Base-by-base conservation (phyloP, 2,329 filamentous ascomycete species). In the Ophiostoma perfectum region DNA sequence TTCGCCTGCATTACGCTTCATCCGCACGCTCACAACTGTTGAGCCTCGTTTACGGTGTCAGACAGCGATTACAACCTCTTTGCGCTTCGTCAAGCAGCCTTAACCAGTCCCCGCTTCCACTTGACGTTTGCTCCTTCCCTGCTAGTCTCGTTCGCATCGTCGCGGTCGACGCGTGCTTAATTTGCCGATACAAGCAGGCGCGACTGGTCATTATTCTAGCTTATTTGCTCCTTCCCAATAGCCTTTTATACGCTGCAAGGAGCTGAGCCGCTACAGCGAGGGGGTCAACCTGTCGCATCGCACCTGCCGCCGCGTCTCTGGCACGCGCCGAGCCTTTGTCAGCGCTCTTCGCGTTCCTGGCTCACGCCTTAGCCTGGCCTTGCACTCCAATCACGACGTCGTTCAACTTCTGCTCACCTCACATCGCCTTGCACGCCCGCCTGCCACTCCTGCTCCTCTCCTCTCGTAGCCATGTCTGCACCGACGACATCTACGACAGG, bases 241-340 rank as follows among this genome's bases (percentile, higher is more conserved):
- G 27, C 27, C 27, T 27, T 44, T 27, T 27, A 27, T 2, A 27
- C 49, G 7, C 18, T 27, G 49, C 49, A 4, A 27, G 18, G 27
- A 55, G n/a, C 7, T 27, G 27, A 27, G 27, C 27, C 27, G 27
- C 27, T 11, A 55, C 49, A 55, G 27, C 18, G 14, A 55, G 47
- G 45, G 45, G 11, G 12, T 5, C 45, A 14, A 16, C 45, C 2
- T 47, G 9, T 47, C 45, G 82, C 74, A 16, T 74, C 38, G 67
- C 49, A 62, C 47, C 55, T 60, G 8, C 55, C 55, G 58, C 42
- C 42, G 42, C 42, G 42, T 45, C 14, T 8, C 42, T 45, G 42
- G 9, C 14, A 62, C 58, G 58, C 58, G 58, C 58, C 58, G 39
- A 62, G 36, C 58, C 58, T 62, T 62, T 62, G 58, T 41, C 8